These are phyloP conservation scores for Candida incommunis DNA, from an alignment of 805 yeast genomes.

Conservation along the genomic window DNA sequence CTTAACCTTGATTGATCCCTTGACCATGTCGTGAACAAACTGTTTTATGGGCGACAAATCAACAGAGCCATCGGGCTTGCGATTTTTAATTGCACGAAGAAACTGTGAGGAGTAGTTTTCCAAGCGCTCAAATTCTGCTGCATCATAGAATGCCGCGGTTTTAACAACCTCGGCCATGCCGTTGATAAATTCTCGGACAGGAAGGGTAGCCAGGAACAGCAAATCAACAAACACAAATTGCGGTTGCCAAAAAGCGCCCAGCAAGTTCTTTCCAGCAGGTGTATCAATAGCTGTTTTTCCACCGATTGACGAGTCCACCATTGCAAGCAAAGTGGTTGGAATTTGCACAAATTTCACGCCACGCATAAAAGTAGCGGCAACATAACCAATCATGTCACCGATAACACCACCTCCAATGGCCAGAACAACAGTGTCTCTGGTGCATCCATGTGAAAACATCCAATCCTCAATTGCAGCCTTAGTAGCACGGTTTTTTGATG, in stretches of 20 bases:
- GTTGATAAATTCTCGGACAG: constrained; percentile 86
- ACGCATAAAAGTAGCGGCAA: constrained; percentile 98
- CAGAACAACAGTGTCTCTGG: constrained; percentile 85
- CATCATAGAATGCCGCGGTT: constrained; percentile 98
- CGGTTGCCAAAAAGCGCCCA: constrained; percentile 98
- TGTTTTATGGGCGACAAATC: constrained; percentile 58
- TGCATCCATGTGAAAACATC: constrained; percentile 69
- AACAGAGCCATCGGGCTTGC: constrained; percentile 32
- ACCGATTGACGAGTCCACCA: constrained; percentile 98
- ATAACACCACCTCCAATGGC: constrained; percentile 98
- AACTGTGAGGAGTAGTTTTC: constrained; percentile 64
- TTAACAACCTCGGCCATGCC: constrained; percentile 98
- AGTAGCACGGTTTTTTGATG: constrained; percentile 73
- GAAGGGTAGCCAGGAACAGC: constrained; percentile 73
- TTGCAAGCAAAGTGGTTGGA: constrained; percentile 85
- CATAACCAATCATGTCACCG: constrained; percentile 98
- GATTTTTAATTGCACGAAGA: constrained; percentile 45
- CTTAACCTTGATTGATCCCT: constrained; percentile 78
- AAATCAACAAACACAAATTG: constrained; percentile 76
- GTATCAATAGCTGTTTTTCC: constrained; percentile 98
- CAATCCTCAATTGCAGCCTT: constrained; percentile 91
- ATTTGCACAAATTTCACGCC: constrained; percentile 90
- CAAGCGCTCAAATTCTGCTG: constrained; percentile 68
- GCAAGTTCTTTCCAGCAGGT: constrained; percentile 85
- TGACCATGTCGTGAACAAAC: constrained; percentile 63